A percentile compares a stretch with the other conserved stretches of the same genome.
Conservation (phyloP, 345 rosid species). For the Corchorus capsularis region DNA sequence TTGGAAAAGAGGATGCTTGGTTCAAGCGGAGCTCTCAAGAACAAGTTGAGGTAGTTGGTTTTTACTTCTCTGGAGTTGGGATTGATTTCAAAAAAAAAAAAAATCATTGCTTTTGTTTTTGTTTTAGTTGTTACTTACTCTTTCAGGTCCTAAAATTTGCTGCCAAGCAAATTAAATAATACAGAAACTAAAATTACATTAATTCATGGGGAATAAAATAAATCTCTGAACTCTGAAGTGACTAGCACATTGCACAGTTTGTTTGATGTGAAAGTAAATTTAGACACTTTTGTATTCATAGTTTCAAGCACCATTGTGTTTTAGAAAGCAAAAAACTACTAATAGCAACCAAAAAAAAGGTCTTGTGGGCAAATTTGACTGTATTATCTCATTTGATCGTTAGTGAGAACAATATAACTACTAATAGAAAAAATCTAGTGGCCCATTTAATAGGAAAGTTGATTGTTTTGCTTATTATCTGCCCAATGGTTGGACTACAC, state of each 20-base stretch:
- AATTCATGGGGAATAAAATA: not conserved
- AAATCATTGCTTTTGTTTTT: not conserved
- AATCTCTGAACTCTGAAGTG: not conserved
- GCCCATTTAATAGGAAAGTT: not conserved
- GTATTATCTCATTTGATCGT: not conserved
- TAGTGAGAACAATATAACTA: not conserved
- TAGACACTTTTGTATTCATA: too few relatives aligned
- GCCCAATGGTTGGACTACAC: not conserved
- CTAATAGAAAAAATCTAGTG: not conserved
- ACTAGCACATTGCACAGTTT: not conserved
- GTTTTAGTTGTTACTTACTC: not conserved
- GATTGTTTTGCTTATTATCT: not conserved
- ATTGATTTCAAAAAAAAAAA: not conserved
- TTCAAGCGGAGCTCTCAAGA: conserved; percentile 54
- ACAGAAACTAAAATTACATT: not conserved
- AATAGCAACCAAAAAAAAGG: not conserved
- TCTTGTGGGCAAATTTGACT: too few relatives aligned
- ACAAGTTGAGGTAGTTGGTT: conserved; percentile 53
- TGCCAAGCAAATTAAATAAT: not conserved
- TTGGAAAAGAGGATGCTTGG: conserved; percentile 97
- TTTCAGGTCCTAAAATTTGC: not conserved
- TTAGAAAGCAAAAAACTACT: not conserved
- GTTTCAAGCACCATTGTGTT: not conserved
- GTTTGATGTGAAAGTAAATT: not conserved
- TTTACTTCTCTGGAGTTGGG: too few relatives aligned